A percentile compares a stretch with the other conserved stretches of the same genome.
These are phyloP conservation scores for Cercospora janseana DNA, from an alignment of 2,329 filamentous ascomycete genomes.

Conservation along the genomic window DNA sequence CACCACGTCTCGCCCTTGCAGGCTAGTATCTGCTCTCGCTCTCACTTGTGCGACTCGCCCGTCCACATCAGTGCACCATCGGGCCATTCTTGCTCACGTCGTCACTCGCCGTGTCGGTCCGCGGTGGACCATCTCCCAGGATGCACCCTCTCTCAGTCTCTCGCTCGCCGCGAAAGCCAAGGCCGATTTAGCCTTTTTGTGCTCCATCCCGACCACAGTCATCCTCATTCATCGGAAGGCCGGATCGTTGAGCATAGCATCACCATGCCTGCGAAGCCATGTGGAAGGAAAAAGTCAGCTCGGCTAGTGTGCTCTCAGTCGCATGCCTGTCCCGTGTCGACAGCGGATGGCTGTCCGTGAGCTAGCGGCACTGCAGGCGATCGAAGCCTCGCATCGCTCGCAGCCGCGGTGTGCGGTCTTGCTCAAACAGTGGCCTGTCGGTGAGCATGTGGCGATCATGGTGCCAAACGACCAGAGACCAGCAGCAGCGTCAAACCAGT, in stretches of 20 bases:
- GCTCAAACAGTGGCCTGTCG: background rate
- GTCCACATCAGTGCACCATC: too few species aligned
- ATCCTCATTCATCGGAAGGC: background rate
- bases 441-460: background rate
- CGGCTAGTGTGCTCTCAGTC: background rate
- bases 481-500: background rate
- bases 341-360: background rate
- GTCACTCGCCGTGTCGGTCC: too few species aligned
- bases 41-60: too few species aligned
- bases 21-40: too few species aligned
- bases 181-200: background rate
- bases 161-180: too few species aligned
- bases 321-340: background rate
- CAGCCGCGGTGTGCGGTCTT: background rate
- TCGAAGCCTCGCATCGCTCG: background rate
- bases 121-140: too few species aligned
- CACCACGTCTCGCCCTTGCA: too few species aligned
- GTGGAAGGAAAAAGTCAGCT: conserved; percentile 2
- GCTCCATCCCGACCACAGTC: background rate
- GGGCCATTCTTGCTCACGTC: too few species aligned
- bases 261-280: conserved; percentile 9
- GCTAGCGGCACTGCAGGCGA: background rate
- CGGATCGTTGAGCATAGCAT: conserved; percentile 4
- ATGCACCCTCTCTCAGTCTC: too few species aligned
- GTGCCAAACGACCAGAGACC: background rate